Conservation (phyloP, 2,329 filamentous ascomycete genomes). For the Rhexocercosporidium sp. region DNA sequence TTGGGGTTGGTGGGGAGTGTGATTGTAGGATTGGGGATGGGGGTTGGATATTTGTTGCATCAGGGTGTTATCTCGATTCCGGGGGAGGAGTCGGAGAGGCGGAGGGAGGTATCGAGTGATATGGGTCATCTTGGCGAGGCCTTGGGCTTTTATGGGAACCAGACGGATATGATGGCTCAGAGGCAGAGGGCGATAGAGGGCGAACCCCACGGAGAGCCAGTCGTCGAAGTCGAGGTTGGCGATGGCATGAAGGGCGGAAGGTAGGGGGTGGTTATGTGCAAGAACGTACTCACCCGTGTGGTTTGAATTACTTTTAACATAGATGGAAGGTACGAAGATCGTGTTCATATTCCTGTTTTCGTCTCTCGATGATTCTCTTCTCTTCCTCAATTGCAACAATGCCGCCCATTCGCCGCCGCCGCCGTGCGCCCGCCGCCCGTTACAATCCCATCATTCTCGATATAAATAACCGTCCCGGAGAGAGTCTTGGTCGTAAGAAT, state of each 20-base stretch:
- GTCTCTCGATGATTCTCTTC: too few species aligned
- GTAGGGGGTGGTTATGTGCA: too few species aligned
- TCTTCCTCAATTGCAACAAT: too few species aligned
- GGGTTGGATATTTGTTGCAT: slow-evolving; percentile 42
- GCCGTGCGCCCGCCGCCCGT: too few species aligned
- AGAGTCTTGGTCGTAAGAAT: too few species aligned
- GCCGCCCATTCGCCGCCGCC: too few species aligned
- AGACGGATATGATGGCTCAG: slow-evolving; percentile 29
- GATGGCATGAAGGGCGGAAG: not conserved
- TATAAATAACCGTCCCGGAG: too few species aligned
- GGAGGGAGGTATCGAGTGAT: slow-evolving; percentile 16
- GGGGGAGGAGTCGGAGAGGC: slow-evolving; percentile 22
- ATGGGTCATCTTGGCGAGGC: slow-evolving; percentile 39
- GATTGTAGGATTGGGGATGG: slow-evolving; percentile 38
- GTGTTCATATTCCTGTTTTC: too few species aligned
- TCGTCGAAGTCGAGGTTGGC: slow-evolving; percentile 33
- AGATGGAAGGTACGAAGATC: too few species aligned
- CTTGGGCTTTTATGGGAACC: slow-evolving; percentile 33
- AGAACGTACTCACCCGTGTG: too few species aligned
- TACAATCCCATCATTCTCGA: too few species aligned
- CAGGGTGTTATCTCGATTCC: slow-evolving; percentile 40
- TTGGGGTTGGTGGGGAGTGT: slow-evolving; percentile 35
- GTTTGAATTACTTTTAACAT: too few species aligned
- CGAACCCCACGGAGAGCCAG: slow-evolving; percentile 22
- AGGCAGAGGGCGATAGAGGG: slow-evolving; percentile 24